Evolutionary conservation across 2,329 filamentous ascomycete species (phyloP).

Genomic region (Aaosphaeria arxii): DNA sequence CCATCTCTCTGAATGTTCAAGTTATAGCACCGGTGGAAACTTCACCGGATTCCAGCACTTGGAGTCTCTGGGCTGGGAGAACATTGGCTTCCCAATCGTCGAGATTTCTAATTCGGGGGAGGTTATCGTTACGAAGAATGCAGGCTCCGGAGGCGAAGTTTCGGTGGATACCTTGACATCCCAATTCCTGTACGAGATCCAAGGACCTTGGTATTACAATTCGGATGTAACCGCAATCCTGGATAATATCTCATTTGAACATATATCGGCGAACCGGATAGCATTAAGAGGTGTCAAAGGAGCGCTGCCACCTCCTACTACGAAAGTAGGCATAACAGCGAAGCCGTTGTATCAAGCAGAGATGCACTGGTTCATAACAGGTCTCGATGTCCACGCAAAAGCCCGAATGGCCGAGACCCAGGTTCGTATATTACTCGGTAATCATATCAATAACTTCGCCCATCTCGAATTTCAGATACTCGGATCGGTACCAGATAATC

Average conservation of each 20-base stretch:
- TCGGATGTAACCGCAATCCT: slow-evolving; percentile 55
- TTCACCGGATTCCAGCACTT: slow-evolving; percentile 44
- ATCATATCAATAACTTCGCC: slow-evolving; percentile 34
- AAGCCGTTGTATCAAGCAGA: slow-evolving; percentile 47
- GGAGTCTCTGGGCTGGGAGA: slow-evolving; percentile 27
- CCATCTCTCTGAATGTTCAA: slow-evolving; percentile 45
- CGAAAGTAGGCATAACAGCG: slow-evolving; percentile 45
- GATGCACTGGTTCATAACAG: slow-evolving; percentile 44
- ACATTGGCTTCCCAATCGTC: slow-evolving; percentile 30
- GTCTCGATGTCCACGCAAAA: slow-evolving; percentile 45
- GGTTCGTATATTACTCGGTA: slow-evolving; percentile 33
- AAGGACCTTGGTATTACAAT: slow-evolving; percentile 54
- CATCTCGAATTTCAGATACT: slow-evolving; percentile 36
- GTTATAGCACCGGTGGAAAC: slow-evolving; percentile 44
- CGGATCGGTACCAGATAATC: slow-evolving; percentile 39
- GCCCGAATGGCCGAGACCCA: slow-evolving; percentile 42
- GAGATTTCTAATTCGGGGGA: slow-evolving; percentile 24
- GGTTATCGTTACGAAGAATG: slow-evolving; percentile 28
- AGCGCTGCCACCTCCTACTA: slow-evolving; percentile 28
- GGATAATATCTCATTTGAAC: slow-evolving; percentile 50
- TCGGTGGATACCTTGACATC: slow-evolving; percentile 51
- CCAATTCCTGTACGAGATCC: slow-evolving; percentile 48
- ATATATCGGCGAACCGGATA: slow-evolving; percentile 50
- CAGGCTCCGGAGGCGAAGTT: slow-evolving; percentile 34
- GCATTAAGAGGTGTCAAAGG: slow-evolving; percentile 45